Conservation (phyloP, 2,329 filamentous ascomycete genomes). For the Fusarium penzigii region DNA sequence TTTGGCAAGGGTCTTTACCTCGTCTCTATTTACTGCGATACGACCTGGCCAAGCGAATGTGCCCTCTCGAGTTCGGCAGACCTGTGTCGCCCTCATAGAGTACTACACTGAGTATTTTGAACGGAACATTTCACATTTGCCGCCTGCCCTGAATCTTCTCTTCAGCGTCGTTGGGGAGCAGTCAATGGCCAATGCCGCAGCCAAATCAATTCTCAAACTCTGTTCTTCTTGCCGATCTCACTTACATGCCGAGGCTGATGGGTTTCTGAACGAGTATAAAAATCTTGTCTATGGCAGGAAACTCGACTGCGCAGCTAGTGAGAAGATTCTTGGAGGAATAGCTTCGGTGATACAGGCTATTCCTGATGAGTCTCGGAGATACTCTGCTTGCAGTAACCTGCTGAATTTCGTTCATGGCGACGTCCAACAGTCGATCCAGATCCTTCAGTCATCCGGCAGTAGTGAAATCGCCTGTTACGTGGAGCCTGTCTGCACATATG, state of each 20-base stretch:
- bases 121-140: conserved; percentile 65
- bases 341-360: conserved; percentile 75
- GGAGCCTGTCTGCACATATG: conserved; percentile 27
- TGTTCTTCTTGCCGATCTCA: conserved; percentile 74
- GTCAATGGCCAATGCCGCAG: conserved; percentile 65
- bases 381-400: conserved; percentile 38
- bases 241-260: conserved; percentile 65
- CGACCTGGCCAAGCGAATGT: conserved; percentile 51
- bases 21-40: conserved; percentile 57
- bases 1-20: conserved; percentile 62
- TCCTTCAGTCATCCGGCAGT: conserved; percentile 13
- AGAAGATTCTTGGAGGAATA: conserved; percentile 73
- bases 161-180: conserved; percentile 68
- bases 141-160: conserved; percentile 71
- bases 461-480: conserved; percentile 24
- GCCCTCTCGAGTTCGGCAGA: conserved; percentile 64
- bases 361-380: conserved; percentile 59
- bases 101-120: conserved; percentile 77
- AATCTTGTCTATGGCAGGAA: conserved; percentile 54
- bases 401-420: conserved; percentile 60
- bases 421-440: conserved; percentile 30
- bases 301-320: conserved; percentile 69
- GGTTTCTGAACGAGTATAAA: conserved; percentile 72
- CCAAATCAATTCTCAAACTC: conserved; percentile 71
- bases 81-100: conserved; percentile 69